Base-by-base conservation (phyloP, 192 early-diverging fungal species). In the Lobosporangium transversale region DNA sequence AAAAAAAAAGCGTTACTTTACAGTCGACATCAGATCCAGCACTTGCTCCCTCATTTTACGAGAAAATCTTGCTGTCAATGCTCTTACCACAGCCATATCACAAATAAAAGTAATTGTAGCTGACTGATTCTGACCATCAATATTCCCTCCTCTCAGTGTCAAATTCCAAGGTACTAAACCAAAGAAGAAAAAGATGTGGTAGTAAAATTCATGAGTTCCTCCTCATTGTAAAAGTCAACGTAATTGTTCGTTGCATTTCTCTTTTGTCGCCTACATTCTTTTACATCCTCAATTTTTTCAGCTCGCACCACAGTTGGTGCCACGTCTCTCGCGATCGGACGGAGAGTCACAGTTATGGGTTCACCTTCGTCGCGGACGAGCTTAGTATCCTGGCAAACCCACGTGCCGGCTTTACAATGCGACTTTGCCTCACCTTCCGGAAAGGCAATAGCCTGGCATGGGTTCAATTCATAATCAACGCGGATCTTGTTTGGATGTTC, bases 71-170 rank as follows among this genome's bases (percentile, higher is more conserved):
- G n/a, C n/a, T n/a, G n/a, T n/a, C n/a, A 12, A 50, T 36, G 8
- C 11, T 8, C 70, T 45, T 76, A 76, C 73, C 42, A 44, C 62
- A 27, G 57, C 40, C 21, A 29, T 27, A 36, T 76, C 73, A 23
- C 73, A 76, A 40, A 76, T 58, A 62, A 76, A 76, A 14, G 64
- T 76, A 43, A 76, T 76, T 21, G 62, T 57, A 21, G 73, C 64
- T 0, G 65, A 76, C 48, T 76, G 63, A 35, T 66, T 58, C 47
- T 50, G 57, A 49, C 48, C 58, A 14, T 44, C 15, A 17, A 67
- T 67, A 27, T 24, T 31, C 17, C 73, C 73, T 37, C 73, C 73
- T 40, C 67, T 66, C 53, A 76, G 52, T 0, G 73, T 76, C 64
- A 76, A 62, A 29, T 44, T 76, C 73, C 73, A 76, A 7, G 73